Evolutionary conservation across 441 rosid species (phyloP).

Genomic region (Euphorbia celastroides): DNA sequence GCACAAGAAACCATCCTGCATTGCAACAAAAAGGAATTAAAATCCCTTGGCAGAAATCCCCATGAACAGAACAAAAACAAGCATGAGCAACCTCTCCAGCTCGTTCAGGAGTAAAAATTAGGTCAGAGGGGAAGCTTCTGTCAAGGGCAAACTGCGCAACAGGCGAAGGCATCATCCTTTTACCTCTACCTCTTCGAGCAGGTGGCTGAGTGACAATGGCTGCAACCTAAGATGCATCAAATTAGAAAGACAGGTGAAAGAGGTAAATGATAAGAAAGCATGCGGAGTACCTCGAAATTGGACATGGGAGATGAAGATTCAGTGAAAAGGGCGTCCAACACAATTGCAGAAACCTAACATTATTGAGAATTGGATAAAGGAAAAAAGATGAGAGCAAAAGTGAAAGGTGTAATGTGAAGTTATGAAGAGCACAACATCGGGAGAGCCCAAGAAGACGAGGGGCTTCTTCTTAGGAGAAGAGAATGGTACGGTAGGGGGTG

Average conservation of each 20-base stretch:
- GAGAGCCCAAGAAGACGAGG: constrained; percentile 87
- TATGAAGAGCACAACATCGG: constrained; percentile 40
- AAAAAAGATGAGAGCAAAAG: no score
- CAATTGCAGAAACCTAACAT: constrained; percentile 62
- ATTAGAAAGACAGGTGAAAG: constrained; percentile 8
- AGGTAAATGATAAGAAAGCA: not conserved
- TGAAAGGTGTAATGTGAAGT: not conserved
- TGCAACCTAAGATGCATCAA: constrained; percentile 49
- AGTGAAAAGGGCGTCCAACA: constrained; percentile 70
- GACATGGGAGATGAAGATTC: constrained; percentile 60
- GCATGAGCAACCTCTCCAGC: constrained; percentile 68
- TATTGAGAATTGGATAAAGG: not conserved
- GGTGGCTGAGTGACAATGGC: constrained; percentile 95
- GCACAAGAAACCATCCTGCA: constrained; percentile 65
- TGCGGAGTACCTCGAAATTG: constrained; percentile 52
- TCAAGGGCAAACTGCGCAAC: constrained; percentile 80
- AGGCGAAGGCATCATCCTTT: constrained; percentile 66
- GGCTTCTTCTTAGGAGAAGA: constrained; percentile 57
- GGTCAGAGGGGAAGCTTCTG: constrained; percentile 72
- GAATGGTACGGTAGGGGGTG: constrained; percentile 18
- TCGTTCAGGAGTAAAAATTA: constrained; percentile 74
- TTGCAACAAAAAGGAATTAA: constrained; percentile 11
- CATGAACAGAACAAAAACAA: not conserved
- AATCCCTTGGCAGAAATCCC: not conserved
- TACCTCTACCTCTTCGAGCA: constrained; percentile 74